A percentile compares a stretch with the other conserved stretches of the same genome.
phyloP scores from a whole-genome alignment of 768 basidiomycete species.

The Tephrocybe sp. region DNA sequence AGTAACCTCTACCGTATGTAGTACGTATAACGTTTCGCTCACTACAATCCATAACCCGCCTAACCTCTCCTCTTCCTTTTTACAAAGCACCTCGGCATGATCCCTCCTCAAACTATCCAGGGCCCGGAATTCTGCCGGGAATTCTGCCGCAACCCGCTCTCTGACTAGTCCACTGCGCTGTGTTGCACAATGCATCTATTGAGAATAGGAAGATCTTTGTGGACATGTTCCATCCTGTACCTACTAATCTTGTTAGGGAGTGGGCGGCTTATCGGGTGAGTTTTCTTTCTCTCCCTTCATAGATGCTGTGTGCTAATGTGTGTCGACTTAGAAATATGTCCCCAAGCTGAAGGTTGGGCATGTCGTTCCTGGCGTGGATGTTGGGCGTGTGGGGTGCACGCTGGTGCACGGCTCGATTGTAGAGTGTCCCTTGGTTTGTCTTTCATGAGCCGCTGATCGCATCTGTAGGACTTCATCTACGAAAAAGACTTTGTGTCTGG shows the following conservation, averaged over 20 bases:
- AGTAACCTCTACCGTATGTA: too few species aligned
- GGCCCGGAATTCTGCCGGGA: constrained; percentile 31
- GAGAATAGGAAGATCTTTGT: constrained; percentile 84
- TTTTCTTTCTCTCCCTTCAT: constrained; percentile 12
- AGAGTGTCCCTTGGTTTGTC: constrained; percentile 67
- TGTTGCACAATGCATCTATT: constrained; percentile 69
- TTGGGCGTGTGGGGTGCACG: constrained; percentile 73
- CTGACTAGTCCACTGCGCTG: constrained; percentile 54
- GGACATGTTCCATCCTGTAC: constrained; percentile 83
- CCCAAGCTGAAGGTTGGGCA: constrained; percentile 81
- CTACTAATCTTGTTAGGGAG: constrained; percentile 74
- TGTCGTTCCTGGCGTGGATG: constrained; percentile 63
- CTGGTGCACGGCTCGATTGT: constrained; percentile 73
- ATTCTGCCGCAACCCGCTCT: constrained; percentile 78
- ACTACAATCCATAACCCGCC: not conserved
- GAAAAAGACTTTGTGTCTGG: constrained; percentile 69
- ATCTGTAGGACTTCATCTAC: constrained; percentile 74
- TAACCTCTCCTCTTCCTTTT: not conserved
- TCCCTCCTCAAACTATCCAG: constrained; percentile 64
- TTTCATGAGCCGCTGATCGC: not conserved
- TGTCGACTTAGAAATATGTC: constrained; percentile 55
- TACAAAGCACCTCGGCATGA: constrained; percentile 84
- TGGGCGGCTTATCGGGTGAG: constrained; percentile 79
- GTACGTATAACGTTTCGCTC: constrained; percentile 57
- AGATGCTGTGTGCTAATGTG: not conserved